Evolutionary conservation across 2,329 filamentous ascomycete species (phyloP).

Genomic region (Phaeosphaeria sp.): DNA sequence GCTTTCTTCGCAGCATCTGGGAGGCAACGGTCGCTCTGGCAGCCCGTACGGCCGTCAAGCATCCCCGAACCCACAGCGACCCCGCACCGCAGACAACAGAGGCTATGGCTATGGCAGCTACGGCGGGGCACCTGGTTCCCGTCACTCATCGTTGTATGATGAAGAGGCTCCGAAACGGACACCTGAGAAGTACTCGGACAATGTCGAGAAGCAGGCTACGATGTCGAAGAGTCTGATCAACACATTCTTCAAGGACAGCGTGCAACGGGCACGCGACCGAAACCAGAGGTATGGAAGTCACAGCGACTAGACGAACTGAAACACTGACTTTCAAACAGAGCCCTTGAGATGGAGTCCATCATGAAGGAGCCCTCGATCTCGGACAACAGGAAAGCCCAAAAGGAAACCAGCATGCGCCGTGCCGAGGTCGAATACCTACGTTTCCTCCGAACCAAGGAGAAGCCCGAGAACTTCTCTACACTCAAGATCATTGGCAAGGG

Average conservation of each 20-base stretch:
- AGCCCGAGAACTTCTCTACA: constrained; percentile 92
- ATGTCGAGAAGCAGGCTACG: constrained; percentile 76
- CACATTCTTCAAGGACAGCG: constrained; percentile 97
- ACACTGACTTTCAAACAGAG: constrained; percentile 62
- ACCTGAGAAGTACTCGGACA: constrained; percentile 86
- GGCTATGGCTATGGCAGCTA: constrained; percentile 68
- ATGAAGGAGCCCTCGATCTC: constrained; percentile 78
- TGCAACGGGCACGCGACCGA: constrained; percentile 91
- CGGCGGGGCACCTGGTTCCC: constrained; percentile 71
- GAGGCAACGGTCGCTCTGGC: constrained; percentile 71
- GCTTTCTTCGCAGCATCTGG: constrained; percentile 94
- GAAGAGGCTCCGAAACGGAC: constrained; percentile 78
- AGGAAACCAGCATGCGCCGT: constrained; percentile 82
- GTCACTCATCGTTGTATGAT: constrained; percentile 62
- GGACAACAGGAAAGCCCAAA: constrained; percentile 78
- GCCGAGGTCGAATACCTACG: constrained; percentile 93
- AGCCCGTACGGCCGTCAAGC: constrained; percentile 72
- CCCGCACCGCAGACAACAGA: constrained; percentile 79
- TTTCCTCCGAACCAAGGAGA: constrained; percentile 91
- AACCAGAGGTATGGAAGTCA: constrained; percentile 77
- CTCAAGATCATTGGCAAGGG: constrained; percentile 99
- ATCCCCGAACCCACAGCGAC: constrained; percentile 75
- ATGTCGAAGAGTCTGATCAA: constrained; percentile 70
- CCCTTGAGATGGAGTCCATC: constrained; percentile 89
- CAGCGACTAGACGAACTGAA: not conserved